Conservation (phyloP, 306 rosid genomes). For the Corylus heterophylla region DNA sequence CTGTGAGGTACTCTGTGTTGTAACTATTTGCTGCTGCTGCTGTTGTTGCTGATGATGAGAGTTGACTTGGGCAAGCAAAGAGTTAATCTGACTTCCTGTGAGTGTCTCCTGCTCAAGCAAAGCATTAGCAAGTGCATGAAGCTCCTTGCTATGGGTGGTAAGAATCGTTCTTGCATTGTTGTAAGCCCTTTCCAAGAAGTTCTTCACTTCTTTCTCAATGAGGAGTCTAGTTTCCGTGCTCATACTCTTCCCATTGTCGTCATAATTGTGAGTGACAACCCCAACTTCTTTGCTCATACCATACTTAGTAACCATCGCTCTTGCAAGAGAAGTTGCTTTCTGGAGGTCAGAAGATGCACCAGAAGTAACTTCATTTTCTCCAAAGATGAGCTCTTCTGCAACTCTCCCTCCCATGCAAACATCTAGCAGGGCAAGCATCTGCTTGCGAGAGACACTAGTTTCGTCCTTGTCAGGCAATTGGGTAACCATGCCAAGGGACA, state of each 20-base stretch:
- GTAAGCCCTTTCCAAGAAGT: conserved; percentile 67
- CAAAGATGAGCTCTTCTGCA: conserved; percentile 89
- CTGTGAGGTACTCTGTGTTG: conserved; percentile 56
- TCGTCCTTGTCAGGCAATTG: conserved; percentile 77
- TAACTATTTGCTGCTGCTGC: conserved; percentile 38
- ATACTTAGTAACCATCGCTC: conserved; percentile 81
- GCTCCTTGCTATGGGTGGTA: conserved; percentile 73
- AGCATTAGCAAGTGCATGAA: conserved; percentile 83
- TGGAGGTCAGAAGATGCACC: conserved; percentile 76
- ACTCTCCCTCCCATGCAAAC: conserved; percentile 92
- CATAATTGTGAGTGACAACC: conserved; percentile 67
- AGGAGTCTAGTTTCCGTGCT: conserved; percentile 92
- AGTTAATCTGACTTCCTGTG: conserved; percentile 66
- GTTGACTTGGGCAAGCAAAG: conserved; percentile 54
- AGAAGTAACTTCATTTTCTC: conserved; percentile 81
- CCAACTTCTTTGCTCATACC: conserved; percentile 94
- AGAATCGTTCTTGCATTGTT: conserved; percentile 84
- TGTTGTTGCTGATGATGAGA: conserved; percentile 45
- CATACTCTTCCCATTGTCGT: conserved; percentile 84
- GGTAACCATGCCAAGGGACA: conserved; percentile 88
- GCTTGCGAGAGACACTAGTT: conserved; percentile 66
- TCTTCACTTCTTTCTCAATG: conserved; percentile 78
- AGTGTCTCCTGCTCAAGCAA: conserved; percentile 77
- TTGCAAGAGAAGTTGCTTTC: conserved; percentile 74
- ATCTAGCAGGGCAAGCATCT: conserved; percentile 86